Conservation (phyloP, 192 early-diverging fungal genomes). For the Podila clonocystis region DNA sequence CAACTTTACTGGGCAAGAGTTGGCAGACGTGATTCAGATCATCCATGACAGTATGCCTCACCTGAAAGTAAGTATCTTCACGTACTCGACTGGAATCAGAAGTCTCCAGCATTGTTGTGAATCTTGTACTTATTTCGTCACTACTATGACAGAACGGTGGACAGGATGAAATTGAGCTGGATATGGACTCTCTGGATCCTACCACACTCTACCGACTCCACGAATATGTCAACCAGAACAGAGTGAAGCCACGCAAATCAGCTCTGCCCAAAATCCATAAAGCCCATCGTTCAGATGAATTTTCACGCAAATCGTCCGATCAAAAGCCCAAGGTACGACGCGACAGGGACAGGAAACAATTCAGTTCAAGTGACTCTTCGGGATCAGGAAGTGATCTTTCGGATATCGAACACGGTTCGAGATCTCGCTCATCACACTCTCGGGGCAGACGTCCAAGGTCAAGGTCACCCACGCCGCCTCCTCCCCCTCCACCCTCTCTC, state of each 20-base stretch:
- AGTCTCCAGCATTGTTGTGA: neutral
- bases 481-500: neutral
- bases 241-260: conserved; percentile 56
- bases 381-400: neutral
- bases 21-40: conserved; percentile 76
- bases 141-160: conserved; percentile 51
- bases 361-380: neutral
- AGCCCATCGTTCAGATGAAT: conserved; percentile 12
- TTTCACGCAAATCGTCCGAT: neutral
- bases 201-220: conserved; percentile 86
- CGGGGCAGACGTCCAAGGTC: neutral
- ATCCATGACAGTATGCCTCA: conserved; percentile 75
- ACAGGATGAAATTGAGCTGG: conserved; percentile 93
- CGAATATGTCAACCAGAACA: conserved; percentile 80
- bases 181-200: conserved; percentile 91
- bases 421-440: neutral
- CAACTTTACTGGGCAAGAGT: conserved; percentile 71
- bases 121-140: neutral
- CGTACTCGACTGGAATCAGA: too few species aligned
- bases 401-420: neutral
- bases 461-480: neutral
- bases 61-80: conserved; percentile 46
- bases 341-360: neutral
- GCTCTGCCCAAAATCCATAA: conserved; percentile 61
- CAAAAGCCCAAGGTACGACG: neutral